Conservation (phyloP, 352 stramenopile genomes). For the Pythium rishiriense region DNA sequence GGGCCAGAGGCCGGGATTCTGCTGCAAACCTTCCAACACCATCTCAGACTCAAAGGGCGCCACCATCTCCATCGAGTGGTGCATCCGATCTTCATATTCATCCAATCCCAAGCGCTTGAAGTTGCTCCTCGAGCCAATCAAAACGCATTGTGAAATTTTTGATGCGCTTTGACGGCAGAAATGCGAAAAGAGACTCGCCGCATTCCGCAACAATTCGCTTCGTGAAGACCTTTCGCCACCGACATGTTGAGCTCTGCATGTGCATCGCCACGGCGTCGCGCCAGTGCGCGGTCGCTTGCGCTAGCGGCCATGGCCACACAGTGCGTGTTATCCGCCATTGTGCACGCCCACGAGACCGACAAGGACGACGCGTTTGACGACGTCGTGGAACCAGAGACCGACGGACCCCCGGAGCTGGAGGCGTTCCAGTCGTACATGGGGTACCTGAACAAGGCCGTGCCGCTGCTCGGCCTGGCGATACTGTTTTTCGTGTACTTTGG, state of each 20-base stretch:
- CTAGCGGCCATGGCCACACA: neutral
- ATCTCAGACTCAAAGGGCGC: too few relatives aligned
- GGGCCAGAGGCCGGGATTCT: too few relatives aligned
- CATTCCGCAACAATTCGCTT: neutral
- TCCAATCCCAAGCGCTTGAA: slow-evolving; percentile 17
- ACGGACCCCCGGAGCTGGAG: neutral
- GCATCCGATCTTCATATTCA: neutral
- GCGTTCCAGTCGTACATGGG: slow-evolving; percentile 27
- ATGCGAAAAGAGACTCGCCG: neutral
- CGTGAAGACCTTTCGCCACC: neutral
- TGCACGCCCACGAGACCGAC: neutral
- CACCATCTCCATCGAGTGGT: neutral
- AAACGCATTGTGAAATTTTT: slow-evolving; percentile 6
- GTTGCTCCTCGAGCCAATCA: slow-evolving; percentile 19
- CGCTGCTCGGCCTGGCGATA: slow-evolving; percentile 12
- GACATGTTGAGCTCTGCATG: neutral
- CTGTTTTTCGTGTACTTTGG: slow-evolving; percentile 26
- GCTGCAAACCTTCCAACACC: too few relatives aligned
- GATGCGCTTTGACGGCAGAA: neutral
- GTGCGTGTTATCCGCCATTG: neutral
- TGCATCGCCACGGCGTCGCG: neutral
- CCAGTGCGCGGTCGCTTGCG: neutral
- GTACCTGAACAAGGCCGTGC: slow-evolving; percentile 30
- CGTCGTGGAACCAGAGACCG: neutral
- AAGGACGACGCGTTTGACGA: slow-evolving; percentile 5